Evolutionary conservation across 345 rosid genomes (phyloP), one percentile per base, ranked within the genome.

Genomic region (Corchorus capsularis): DNA sequence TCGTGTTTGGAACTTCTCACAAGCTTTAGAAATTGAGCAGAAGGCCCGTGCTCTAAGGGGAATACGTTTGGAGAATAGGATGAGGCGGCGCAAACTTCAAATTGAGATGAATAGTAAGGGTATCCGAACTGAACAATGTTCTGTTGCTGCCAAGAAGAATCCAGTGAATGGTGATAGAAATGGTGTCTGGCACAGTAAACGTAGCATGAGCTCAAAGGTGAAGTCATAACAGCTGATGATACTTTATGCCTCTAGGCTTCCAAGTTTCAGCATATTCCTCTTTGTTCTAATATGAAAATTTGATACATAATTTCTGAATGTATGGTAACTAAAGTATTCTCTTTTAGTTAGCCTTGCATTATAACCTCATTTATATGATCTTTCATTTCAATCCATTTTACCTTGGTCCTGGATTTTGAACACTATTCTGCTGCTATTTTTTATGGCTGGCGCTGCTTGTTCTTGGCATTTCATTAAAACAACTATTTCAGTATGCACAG

Each of bases 1-100:
- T 45, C 84, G 97, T 81, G 85, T 95, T 54, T 95, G 97, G 99
- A 92, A 93, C 79, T 95, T 94, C 82, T 86, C 97, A 47, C 81
- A 86, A 66, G 98, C 98, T 20, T 75, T 93, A 74, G 98, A 93
- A 81, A 84, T 82, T 22, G 98, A 91, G 82, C 79, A 20, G 41
- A 90, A 91, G 81, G 91, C 79, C 64, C 86, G 82, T 56, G 89
- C 90, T 49, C 79, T 85, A 1, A 90, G 90, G 79, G 92, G 93
- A 76, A 79, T 88, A 57, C 78, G 99, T 79, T 76, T 88, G 69
- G 99, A 93, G 89, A 91, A 86, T 72, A 82, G 97, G 81, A 89
- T 94, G 92, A 85, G 96, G 77, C 80, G 94, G 72, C 90, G 89
- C 55, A 90, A 75, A 84, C 87, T 85, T 72, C 98, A 90, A 60